Conservation (phyloP, 257 asterid genomes). For the Gentiana dahurica region DNA sequence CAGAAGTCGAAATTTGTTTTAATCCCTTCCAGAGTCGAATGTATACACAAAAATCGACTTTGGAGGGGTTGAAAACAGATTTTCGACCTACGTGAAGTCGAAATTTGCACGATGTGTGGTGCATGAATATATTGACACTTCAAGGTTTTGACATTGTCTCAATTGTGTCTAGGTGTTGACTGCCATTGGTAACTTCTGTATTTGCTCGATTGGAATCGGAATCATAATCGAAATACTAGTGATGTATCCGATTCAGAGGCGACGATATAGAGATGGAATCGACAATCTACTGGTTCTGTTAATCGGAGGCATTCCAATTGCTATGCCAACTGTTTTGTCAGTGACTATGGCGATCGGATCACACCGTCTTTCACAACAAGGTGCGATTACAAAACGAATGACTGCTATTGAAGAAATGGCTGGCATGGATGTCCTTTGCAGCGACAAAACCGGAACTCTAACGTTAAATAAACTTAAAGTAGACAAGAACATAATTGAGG, state of each 20-base stretch:
- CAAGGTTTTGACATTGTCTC: not conserved
- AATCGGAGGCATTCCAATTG: constrained; percentile 78
- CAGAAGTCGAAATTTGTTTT: too few relatives aligned
- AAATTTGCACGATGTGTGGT: too few relatives aligned
- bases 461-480: constrained; percentile 68
- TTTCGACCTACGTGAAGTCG: too few relatives aligned
- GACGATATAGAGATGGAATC: constrained; percentile 45
- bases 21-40: too few relatives aligned
- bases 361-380: constrained; percentile 66
- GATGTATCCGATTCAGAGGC: constrained; percentile 44
- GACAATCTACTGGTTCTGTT: constrained; percentile 60
- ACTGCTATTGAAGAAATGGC: constrained; percentile 90
- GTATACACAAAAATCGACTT: too few relatives aligned
- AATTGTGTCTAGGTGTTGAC: constrained; percentile 48
- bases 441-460: constrained; percentile 79
- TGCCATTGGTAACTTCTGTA: constrained; percentile 79
- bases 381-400: constrained; percentile 87
- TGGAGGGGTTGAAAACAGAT: too few relatives aligned
- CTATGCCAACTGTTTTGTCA: constrained; percentile 76
- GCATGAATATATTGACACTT: too few relatives aligned
- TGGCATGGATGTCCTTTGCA: constrained; percentile 83
- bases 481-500: constrained; percentile 49
- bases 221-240: constrained; percentile 53
- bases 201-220: constrained; percentile 60
- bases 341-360: constrained; percentile 87